Evolutionary conservation across 1,284 basidiomycete genomes (phyloP).

Genomic region (Mycena sp.): DNA sequence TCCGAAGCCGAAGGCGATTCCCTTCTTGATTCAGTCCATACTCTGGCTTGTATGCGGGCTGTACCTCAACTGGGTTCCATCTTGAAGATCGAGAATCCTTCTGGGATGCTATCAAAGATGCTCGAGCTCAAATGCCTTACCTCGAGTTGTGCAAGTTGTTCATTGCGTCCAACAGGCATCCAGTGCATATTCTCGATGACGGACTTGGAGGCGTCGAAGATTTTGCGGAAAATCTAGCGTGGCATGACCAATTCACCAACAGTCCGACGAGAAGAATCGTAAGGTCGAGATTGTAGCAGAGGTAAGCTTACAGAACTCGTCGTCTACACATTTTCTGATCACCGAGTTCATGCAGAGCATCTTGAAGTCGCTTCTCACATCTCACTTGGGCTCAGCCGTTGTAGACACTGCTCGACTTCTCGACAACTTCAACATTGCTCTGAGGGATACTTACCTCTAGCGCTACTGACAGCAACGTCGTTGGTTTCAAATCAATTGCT

Average conservation of each 20-base stretch:
- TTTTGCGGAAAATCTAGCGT: conserved; percentile 60
- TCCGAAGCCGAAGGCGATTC: conserved; percentile 64
- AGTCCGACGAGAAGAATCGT: conserved; percentile 68
- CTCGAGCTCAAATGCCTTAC: conserved; percentile 57
- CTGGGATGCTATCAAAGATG: conserved; percentile 69
- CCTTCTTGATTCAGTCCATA: conserved; percentile 58
- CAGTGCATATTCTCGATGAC: conserved; percentile 74
- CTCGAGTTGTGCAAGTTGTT: conserved; percentile 62
- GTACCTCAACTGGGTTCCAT: conserved; percentile 61
- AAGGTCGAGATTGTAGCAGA: conserved; percentile 71
- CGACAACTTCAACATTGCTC: neutral
- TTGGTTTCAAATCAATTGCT: conserved; percentile 76
- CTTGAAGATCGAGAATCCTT: conserved; percentile 50
- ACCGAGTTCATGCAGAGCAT: conserved; percentile 5
- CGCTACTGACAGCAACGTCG: conserved; percentile 54
- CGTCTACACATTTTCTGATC: neutral
- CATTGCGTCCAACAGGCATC: conserved; percentile 50
- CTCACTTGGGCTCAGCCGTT: neutral
- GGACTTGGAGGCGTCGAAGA: conserved; percentile 61
- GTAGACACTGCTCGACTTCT: neutral
- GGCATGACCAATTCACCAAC: conserved; percentile 69
- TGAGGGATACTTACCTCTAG: conserved; percentile 12
- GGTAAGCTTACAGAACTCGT: conserved; percentile 48
- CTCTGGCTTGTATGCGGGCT: conserved; percentile 67
- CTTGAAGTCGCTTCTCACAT: conserved; percentile 12